Conservation (phyloP, 2,329 filamentous ascomycete species). For the Ceratocystis papillata region DNA sequence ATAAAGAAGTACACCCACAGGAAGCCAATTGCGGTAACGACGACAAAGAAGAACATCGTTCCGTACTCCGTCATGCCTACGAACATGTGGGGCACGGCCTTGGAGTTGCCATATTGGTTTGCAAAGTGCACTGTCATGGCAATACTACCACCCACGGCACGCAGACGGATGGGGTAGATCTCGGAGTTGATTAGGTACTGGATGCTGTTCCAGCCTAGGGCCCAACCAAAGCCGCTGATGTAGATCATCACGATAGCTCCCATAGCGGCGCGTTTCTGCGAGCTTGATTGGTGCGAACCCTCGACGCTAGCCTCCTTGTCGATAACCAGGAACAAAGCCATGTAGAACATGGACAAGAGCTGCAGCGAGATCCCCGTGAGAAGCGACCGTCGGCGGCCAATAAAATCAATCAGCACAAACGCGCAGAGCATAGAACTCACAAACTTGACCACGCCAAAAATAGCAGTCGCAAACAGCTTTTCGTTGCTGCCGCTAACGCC, state of each 20-base stretch:
- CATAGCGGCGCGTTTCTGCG: constrained; percentile 47
- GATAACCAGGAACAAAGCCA: constrained; percentile 48
- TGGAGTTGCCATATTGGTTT: constrained; percentile 67
- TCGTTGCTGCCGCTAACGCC: constrained; percentile 58
- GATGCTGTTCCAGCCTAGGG: constrained; percentile 63
- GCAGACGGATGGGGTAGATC: constrained; percentile 63
- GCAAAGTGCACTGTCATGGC: constrained; percentile 71
- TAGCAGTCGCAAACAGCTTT: constrained; percentile 59
- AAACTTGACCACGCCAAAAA: constrained; percentile 68
- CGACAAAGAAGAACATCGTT: constrained; percentile 67
- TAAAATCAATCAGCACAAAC: constrained; percentile 67
- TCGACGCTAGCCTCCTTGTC: constrained; percentile 34
- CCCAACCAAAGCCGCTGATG: constrained; percentile 57
- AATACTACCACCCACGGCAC: constrained; percentile 58
- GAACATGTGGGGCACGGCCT: constrained; percentile 66
- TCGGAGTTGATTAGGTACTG: constrained; percentile 71
- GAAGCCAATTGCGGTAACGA: constrained; percentile 56
- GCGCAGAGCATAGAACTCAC: constrained; percentile 56
- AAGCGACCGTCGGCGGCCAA: constrained; percentile 61
- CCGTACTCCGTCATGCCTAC: constrained; percentile 51
- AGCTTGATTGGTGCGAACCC: constrained; percentile 33
- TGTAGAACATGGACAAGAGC: constrained; percentile 50
- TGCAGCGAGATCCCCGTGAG: constrained; percentile 51
- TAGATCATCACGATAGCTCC: constrained; percentile 66
- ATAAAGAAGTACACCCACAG: constrained; percentile 62